These are phyloP conservation scores for Sporothrix brasiliensis DNA, from an alignment of 2,329 filamentous ascomycete species.

Conservation along the genomic window DNA sequence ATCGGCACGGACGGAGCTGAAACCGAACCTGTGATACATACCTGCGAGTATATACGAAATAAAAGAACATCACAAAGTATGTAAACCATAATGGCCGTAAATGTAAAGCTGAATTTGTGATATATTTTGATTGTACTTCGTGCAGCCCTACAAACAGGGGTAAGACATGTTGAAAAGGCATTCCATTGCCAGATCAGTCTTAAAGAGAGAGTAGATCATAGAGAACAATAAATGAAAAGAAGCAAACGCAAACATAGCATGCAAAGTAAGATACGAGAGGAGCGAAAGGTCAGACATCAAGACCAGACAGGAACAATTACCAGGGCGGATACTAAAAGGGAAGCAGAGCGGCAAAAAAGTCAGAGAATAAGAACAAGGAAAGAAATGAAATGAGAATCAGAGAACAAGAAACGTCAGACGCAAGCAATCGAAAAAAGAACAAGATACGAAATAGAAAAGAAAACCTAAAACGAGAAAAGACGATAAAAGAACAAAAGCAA, in stretches of 20 bases:
- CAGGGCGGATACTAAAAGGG: neutral
- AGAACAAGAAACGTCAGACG: neutral
- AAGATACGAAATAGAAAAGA: neutral
- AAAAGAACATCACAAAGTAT: neutral
- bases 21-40: constrained; percentile 22
- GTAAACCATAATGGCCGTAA: neutral
- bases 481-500: neutral
- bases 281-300: neutral
- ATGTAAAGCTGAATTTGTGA: neutral
- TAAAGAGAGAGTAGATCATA: constrained; percentile 1
- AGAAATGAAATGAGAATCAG: neutral
- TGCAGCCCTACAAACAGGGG: neutral
- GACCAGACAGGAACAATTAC: neutral
- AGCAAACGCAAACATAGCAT: neutral
- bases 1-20: constrained; percentile 19
- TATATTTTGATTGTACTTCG: constrained; percentile 1
- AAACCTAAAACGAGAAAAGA: neutral
- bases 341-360: neutral
- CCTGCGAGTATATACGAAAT: neutral
- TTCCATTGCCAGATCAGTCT: neutral
- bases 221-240: neutral
- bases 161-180: neutral
- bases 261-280: neutral
- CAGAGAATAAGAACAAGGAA: constrained; percentile 2
- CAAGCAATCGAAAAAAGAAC: neutral